Evolutionary conservation across 106 monocot species (phyloP).

Genomic region (Xerophyta viscosa): DNA sequence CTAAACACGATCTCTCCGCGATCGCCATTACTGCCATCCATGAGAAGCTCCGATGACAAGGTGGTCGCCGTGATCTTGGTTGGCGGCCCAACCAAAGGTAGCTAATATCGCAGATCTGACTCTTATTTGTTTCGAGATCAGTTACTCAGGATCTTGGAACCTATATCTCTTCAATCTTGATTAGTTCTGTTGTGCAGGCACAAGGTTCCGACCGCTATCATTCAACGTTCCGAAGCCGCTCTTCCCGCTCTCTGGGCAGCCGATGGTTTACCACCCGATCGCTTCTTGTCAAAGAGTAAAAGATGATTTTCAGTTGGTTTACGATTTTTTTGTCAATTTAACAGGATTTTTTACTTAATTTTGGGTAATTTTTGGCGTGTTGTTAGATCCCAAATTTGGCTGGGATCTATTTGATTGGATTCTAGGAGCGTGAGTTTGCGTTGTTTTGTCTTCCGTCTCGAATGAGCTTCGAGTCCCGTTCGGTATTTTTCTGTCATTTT

Average conservation of each 20-base stretch:
- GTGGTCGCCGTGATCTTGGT: conserved; percentile 98
- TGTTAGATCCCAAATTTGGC: conserved; percentile 85
- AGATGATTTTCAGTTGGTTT: background rate
- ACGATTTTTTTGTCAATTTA: background rate
- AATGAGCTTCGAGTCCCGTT: conserved; percentile 83
- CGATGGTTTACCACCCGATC: background rate
- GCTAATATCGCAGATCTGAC: background rate
- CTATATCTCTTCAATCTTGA: background rate
- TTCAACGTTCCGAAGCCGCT: conserved; percentile 86
- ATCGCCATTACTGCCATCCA: too few species aligned
- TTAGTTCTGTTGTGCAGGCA: conserved; percentile 28
- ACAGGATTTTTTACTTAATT: background rate
- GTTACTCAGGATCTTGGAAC: background rate
- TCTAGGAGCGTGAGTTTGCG: conserved; percentile 89
- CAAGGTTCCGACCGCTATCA: conserved; percentile 74
- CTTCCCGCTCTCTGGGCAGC: conserved; percentile 24
- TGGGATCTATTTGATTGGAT: conserved; percentile 80
- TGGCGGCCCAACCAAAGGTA: conserved; percentile 92
- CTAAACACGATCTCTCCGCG: too few species aligned
- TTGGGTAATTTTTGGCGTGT: too few species aligned
- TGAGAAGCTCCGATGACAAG: conserved; percentile 67
- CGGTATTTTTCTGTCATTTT: too few species aligned
- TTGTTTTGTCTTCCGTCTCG: conserved; percentile 86
- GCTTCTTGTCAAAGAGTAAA: conserved; percentile 30
- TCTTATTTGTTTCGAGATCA: too few species aligned